Conservation (phyloP, 768 basidiomycete species). For the Termitomyces heimii region DNA sequence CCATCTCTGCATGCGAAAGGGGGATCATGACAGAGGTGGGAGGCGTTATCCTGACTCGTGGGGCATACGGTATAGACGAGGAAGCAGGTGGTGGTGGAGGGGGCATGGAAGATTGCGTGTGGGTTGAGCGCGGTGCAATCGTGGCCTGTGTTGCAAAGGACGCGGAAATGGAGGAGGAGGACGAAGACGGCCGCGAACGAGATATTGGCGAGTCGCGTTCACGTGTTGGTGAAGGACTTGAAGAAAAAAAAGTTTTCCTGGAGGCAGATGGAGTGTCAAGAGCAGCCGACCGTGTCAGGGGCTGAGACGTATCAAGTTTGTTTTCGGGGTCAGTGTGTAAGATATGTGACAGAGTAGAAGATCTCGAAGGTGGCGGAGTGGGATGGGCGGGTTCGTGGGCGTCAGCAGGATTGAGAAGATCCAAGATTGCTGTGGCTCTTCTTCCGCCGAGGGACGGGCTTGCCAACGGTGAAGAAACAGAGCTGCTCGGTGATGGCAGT, state of each 20-base stretch:
- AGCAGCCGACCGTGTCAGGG: conserved; percentile 20
- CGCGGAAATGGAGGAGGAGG: conserved; percentile 25
- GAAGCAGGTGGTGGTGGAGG: conserved; percentile 25
- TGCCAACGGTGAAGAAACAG: conserved; percentile 28
- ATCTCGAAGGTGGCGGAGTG: conserved; percentile 26
- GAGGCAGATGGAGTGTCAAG: conserved; percentile 11
- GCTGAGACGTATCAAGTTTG: conserved; percentile 25
- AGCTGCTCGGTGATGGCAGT: conserved; percentile 18
- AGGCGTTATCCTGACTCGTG: conserved; percentile 54
- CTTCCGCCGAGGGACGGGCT: conserved; percentile 48
- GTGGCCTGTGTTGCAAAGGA: conserved; percentile 11
- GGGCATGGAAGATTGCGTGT: conserved; percentile 23
- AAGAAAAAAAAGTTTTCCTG: conserved; percentile 18
- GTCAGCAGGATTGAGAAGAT: conserved; percentile 65
- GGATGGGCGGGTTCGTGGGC: conserved; percentile 22
- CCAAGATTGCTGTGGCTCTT: conserved; percentile 72
- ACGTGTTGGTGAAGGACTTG: conserved; percentile 18
- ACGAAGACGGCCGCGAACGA: conserved; percentile 30
- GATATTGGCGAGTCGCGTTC: conserved; percentile 24
- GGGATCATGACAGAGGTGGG: conserved; percentile 59
- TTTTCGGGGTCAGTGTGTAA: conserved; percentile 27
- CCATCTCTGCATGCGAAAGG: conserved; percentile 56
- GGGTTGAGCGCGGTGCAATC: conserved; percentile 4
- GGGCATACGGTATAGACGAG: conserved; percentile 55
- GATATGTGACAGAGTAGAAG: conserved; percentile 42